Percentiles rank a stretch among this genome's conserved stretches.
Evolutionary conservation across 768 basidiomycete species (phyloP).

Genomic region (Antrodiella citrinella): DNA sequence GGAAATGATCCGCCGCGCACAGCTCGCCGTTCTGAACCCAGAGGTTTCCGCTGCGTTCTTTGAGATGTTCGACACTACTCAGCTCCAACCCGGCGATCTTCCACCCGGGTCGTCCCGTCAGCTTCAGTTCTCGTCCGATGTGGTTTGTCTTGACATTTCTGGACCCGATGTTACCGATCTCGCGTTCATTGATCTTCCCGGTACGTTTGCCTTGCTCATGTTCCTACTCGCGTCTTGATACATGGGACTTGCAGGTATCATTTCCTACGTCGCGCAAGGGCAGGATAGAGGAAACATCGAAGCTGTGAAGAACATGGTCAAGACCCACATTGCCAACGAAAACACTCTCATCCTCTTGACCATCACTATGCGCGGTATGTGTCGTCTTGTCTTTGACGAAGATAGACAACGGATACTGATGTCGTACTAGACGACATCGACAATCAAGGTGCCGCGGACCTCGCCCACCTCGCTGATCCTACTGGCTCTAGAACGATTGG

Average conservation of each 20-base stretch:
- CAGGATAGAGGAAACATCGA: constrained; percentile 32
- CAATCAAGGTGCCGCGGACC: constrained; percentile 63
- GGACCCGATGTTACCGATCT: constrained; percentile 24
- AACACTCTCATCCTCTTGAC: constrained; percentile 53
- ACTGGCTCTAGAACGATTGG: constrained; percentile 64
- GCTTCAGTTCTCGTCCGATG: constrained; percentile 20
- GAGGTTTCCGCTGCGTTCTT: constrained; percentile 15
- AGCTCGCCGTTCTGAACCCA: constrained; percentile 48
- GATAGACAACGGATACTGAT: not conserved
- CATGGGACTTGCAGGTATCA: constrained; percentile 35
- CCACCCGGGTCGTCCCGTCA: constrained; percentile 6
- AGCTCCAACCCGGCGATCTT: constrained; percentile 6
- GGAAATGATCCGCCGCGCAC: constrained; percentile 47
- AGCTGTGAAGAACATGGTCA: constrained; percentile 48
- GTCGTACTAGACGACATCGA: constrained; percentile 55
- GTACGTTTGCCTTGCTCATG: constrained; percentile 6
- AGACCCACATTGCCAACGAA: constrained; percentile 47
- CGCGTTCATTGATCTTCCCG: constrained; percentile 24
- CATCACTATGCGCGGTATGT: constrained; percentile 52
- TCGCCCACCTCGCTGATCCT: constrained; percentile 51
- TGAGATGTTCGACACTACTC: constrained; percentile 5
- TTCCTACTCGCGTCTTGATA: not conserved
- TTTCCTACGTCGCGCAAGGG: constrained; percentile 38
- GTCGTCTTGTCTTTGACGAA: not conserved
- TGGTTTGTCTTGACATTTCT: constrained; percentile 20